phyloP scores from a whole-genome alignment of 2,329 filamentous ascomycete species.

The Colletotrichum brevisporum region DNA sequence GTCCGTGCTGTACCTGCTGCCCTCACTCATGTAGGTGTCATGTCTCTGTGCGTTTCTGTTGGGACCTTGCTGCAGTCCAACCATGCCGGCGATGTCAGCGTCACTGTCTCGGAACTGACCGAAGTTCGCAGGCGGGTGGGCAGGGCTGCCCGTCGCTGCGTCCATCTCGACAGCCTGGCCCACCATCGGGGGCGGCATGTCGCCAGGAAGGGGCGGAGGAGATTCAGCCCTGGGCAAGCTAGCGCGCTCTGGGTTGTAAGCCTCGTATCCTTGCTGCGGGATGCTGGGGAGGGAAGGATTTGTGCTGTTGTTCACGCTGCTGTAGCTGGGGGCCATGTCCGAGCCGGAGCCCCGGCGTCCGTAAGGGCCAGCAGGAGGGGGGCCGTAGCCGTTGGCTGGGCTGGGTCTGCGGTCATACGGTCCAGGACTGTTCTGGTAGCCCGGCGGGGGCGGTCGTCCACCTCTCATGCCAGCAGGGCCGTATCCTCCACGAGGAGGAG shows the following conservation, averaged over 20 bases:
- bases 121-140: constrained; percentile 56
- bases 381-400: constrained; percentile 53
- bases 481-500: constrained; percentile 53
- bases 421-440: constrained; percentile 54
- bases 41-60: constrained; percentile 52
- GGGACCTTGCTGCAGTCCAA: constrained; percentile 75
- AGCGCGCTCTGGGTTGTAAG: constrained; percentile 59
- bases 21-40: constrained; percentile 72
- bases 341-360: constrained; percentile 51
- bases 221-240: constrained; percentile 73
- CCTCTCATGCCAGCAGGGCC: constrained; percentile 52
- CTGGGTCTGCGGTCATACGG: constrained; percentile 56
- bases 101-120: constrained; percentile 74
- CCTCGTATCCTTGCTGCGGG: constrained; percentile 55
- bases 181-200: constrained; percentile 56
- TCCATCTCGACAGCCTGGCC: constrained; percentile 87
- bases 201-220: constrained; percentile 71
- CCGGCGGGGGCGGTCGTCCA: constrained; percentile 59
- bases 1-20: constrained; percentile 80
- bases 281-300: constrained; percentile 56
- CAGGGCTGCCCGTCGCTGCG: constrained; percentile 71
- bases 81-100: constrained; percentile 80
- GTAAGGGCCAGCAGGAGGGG: constrained; percentile 48
- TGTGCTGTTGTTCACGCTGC: constrained; percentile 47
- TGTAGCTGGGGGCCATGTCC: constrained; percentile 55